These are phyloP conservation scores for Backusella liffmaniae DNA, from an alignment of 192 early-diverging fungal species.

Conservation along the genomic window DNA sequence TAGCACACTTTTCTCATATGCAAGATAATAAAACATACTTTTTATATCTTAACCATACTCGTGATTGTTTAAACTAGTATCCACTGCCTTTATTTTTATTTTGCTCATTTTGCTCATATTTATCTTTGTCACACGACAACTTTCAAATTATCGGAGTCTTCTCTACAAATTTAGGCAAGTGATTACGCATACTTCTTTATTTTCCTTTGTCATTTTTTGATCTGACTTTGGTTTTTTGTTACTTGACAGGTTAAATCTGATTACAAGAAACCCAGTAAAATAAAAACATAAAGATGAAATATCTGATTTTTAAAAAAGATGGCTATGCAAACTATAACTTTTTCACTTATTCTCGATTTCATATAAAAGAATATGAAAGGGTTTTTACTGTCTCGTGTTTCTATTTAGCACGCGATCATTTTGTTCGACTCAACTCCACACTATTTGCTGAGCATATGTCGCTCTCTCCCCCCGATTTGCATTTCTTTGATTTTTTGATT, in stretches of 20 bases:
- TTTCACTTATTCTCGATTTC: neutral
- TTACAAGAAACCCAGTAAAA: neutral
- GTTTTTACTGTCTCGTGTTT: neutral
- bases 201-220: neutral
- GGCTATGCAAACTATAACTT: neutral
- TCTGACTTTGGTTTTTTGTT: neutral
- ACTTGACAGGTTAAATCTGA: conserved; percentile 2
- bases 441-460: neutral
- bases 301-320: too few species aligned
- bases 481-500: neutral
- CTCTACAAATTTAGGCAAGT: neutral
- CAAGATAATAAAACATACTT: neutral
- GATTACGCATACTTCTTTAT: conserved; percentile 5
- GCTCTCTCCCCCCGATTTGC: neutral
- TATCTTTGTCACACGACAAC: neutral
- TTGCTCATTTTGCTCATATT: neutral
- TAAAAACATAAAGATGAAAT: neutral
- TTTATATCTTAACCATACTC: neutral
- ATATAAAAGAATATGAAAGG: neutral
- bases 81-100: neutral
- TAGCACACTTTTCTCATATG: neutral
- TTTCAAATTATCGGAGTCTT: neutral
- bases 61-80: neutral
- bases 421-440: neutral
- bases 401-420: conserved; percentile 3